phyloP scores from a whole-genome alignment of 2,329 filamentous ascomycete species.

The Biscogniauxia marginata region DNA sequence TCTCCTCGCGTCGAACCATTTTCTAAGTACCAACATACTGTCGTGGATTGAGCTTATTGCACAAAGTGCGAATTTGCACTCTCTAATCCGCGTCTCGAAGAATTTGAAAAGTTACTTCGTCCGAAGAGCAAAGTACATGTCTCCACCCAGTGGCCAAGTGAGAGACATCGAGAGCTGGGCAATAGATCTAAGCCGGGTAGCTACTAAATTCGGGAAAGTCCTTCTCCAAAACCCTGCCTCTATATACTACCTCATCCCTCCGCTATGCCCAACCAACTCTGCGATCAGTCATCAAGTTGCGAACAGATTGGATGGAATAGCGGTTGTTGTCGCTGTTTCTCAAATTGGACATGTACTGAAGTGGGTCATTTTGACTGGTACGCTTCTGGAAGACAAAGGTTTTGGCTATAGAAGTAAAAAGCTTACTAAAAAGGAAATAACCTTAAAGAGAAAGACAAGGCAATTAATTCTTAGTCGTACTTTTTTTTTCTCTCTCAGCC shows the following conservation, averaged over 20 bases:
- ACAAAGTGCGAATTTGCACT: constrained; percentile 17
- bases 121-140: constrained; percentile 21
- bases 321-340: constrained; percentile 8
- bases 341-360: constrained; percentile 14
- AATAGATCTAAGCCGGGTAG: constrained; percentile 32
- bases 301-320: constrained; percentile 9
- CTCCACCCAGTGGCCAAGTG: constrained; percentile 22
- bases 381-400: constrained; percentile 12
- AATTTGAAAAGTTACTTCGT: constrained; percentile 28
- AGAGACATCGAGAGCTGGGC: constrained; percentile 30
- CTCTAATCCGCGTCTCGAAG: constrained; percentile 21
- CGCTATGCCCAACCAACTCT: constrained; percentile 32
- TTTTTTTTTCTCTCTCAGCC: too few relatives aligned
- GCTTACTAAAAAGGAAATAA: too few relatives aligned
- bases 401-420: constrained; percentile 11
- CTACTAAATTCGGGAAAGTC: constrained; percentile 32
- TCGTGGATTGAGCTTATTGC: constrained; percentile 32
- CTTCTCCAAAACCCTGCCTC: constrained; percentile 29
- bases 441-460: too few relatives aligned
- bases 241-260: constrained; percentile 36
- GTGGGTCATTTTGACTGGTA: constrained; percentile 17
- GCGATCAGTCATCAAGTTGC: constrained; percentile 17
- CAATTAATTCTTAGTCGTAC: too few relatives aligned
- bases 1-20: constrained; percentile 20
- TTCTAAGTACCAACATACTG: constrained; percentile 28